Conservation (phyloP, 129 eudicot genomes). For the Heracleum sosnowskyi region DNA sequence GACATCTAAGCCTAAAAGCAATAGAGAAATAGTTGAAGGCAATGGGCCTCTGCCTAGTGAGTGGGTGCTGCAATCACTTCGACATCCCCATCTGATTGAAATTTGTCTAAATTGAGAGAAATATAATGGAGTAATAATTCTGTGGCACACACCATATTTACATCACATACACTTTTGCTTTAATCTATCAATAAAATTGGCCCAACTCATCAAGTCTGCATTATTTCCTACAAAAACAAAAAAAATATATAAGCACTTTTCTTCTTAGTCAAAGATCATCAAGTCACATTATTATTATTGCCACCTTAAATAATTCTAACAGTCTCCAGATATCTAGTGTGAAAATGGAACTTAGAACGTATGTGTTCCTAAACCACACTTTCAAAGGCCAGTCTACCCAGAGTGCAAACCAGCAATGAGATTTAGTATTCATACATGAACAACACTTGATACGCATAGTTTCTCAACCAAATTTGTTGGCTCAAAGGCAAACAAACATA, state of each 20-base stretch:
- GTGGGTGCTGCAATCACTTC: background rate
- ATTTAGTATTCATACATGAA: background rate
- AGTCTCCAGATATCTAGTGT: too few species aligned
- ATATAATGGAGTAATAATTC: background rate
- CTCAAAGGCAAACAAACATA: too few species aligned
- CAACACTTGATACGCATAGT: background rate
- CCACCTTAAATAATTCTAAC: too few species aligned
- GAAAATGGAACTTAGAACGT: too few species aligned
- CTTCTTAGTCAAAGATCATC: too few species aligned
- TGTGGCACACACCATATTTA: background rate
- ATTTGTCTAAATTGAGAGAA: background rate
- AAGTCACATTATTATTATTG: too few species aligned
- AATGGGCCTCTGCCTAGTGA: background rate
- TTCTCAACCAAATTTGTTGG: background rate
- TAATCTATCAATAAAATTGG: background rate
- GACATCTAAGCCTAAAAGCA: background rate
- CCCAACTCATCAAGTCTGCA: background rate
- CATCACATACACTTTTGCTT: background rate
- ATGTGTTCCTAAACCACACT: too few species aligned
- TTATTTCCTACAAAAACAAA: too few species aligned
- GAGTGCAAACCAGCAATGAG: background rate
- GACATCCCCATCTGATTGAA: background rate
- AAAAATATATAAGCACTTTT: too few species aligned
- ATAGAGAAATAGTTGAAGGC: background rate
- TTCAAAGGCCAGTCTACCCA: too few species aligned